Base-by-base conservation (phyloP, 257 asterid genomes). In the Nicotiana noctiflora region DNA sequence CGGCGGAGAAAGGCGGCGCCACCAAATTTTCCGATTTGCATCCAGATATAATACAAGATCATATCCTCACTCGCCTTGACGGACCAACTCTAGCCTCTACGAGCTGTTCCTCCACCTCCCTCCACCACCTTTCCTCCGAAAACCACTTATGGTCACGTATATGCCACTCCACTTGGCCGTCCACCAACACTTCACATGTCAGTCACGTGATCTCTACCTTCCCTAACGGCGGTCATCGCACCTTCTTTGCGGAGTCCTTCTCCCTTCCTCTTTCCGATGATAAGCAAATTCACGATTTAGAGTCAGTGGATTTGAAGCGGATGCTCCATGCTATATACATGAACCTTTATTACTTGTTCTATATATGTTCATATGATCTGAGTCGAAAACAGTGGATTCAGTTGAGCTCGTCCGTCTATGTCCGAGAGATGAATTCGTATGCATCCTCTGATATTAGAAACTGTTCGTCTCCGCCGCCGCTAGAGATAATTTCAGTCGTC, bases 81-180 rank as follows among this genome's bases (percentile, higher is more conserved):
- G 99, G 99, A 4, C 87, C 91, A 8, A 29, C 90, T 8, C 94
- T 95, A 21, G 97, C 89, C 79, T 66, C 91, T 49, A 83, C 89
- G 53, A 84, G 91, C 84, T 84, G 89, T 72, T 89, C 92, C 88
- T 92, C 97, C 77, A 0, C 89, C 85, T 63, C 89, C 3, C 90
- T 95, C 89, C 94, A 80, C 86, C 86, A 23, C 37, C 90, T 93
- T 53, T 90, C 94, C 84, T 79, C 91, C 86, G 86, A 86, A 31
- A 80, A 81, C 32, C 56, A 81, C 82, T 82, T 93, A 67, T 95
- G 98, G 98, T 82, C 85, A 66, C 3, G 79, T 68, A 79, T 84
- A 15, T 95, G 99, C 87, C 88, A 76, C 81, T 81, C 88, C 61
- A 90, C 95, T 52, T 95, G 98, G 98, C 99, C 99, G 3, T 95